Percentiles rank a stretch among this genome's conserved stretches.
Conservation (phyloP, 1,139 yeast genomes). For the Ogataea hybrid region DNA sequence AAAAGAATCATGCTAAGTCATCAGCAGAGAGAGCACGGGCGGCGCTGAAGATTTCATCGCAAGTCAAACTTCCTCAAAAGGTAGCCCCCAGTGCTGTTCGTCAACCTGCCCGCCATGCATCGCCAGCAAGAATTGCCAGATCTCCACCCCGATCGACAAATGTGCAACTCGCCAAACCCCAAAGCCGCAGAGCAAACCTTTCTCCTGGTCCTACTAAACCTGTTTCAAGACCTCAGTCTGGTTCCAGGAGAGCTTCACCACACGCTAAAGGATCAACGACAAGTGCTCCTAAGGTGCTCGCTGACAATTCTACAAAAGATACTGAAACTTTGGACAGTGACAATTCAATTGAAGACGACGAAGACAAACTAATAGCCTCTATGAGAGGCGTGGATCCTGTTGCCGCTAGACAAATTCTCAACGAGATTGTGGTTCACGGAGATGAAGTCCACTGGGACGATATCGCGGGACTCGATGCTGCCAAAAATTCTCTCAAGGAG, state of each 20-base stretch:
- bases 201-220: constrained; percentile 12
- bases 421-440: constrained; percentile 90
- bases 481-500: constrained; percentile 87
- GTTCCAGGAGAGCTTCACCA: constrained; percentile 10
- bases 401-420: constrained; percentile 67
- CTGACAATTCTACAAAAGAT: constrained; percentile 30
- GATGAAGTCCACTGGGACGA: constrained; percentile 98
- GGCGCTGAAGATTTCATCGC: constrained; percentile 32
- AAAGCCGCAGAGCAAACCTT: constrained; percentile 7
- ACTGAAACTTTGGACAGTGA: constrained; percentile 33
- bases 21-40: constrained; percentile 30
- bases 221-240: constrained; percentile 2
- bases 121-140: constrained; percentile 22
- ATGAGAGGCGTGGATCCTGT: constrained; percentile 44
- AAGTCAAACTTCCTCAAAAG: constrained; percentile 24
- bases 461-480: constrained; percentile 89
- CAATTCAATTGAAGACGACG: constrained; percentile 47
- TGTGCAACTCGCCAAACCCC: constrained; percentile 2
- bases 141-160: constrained; percentile 16
- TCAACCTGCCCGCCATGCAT: constrained; percentile 8
- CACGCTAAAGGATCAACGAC: constrained; percentile 4
- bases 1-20: constrained; percentile 11
- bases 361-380: constrained; percentile 53
- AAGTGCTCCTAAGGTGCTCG: constrained; percentile 18
- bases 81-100: constrained; percentile 8